These are phyloP conservation scores for Diospyros kaki DNA, from an alignment of 148 eudicot species.

Conservation along the genomic window DNA sequence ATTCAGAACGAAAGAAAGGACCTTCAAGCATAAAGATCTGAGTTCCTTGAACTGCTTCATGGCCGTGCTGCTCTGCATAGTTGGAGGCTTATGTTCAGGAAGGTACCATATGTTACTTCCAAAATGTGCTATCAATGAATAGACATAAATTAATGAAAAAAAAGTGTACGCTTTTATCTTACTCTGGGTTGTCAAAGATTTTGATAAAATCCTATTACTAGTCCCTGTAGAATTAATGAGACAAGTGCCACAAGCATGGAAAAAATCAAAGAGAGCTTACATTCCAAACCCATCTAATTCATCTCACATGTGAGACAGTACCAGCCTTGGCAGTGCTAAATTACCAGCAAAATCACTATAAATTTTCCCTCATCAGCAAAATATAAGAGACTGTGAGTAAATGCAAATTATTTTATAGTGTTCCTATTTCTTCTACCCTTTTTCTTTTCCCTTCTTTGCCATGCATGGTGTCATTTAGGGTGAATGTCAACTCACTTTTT, in stretches of 20 bases:
- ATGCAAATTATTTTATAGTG: not conserved
- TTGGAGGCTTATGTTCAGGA: constrained; percentile 20
- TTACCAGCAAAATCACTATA: not conserved
- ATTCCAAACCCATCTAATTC: not conserved
- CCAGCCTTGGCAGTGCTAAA: not conserved
- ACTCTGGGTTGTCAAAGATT: not conserved
- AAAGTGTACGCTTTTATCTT: not conserved
- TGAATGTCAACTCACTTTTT: not conserved
- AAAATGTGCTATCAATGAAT: not conserved
- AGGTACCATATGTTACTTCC: not conserved
- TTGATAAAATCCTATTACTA: not conserved
- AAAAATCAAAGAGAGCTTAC: not conserved
- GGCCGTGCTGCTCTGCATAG: constrained; percentile 44
- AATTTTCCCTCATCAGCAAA: not conserved
- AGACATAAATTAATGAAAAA: not conserved
- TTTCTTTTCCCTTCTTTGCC: not conserved
- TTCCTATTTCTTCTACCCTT: not conserved
- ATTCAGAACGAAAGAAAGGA: constrained; percentile 53
- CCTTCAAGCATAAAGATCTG: constrained; percentile 84
- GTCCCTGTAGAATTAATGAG: not conserved
- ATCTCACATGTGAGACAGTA: not conserved
- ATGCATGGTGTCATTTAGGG: too few species aligned
- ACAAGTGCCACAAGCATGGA: not conserved
- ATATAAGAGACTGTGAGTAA: not conserved
- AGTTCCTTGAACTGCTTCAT: constrained; percentile 71